Base-by-base conservation (phyloP, 495 filamentous ascomycete species). In the Rusavskia elegans region DNA sequence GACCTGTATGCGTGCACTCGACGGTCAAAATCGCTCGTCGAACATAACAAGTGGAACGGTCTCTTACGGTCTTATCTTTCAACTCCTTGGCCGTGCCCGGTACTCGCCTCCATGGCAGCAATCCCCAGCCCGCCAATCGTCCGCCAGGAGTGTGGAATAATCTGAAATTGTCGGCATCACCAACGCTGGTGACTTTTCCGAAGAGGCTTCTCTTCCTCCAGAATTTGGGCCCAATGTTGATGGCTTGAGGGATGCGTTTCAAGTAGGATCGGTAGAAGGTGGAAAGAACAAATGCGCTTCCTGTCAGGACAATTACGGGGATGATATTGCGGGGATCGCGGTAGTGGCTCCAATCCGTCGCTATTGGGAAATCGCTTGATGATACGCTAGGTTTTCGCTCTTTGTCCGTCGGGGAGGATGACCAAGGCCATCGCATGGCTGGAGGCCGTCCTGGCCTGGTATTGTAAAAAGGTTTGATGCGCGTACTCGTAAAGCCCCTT, bases 61-160 rank as follows among this genome's bases (percentile, higher is more conserved):
- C 23, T 71, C 78, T 45, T 66, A 93, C 89, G 21, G 89, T 96
- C 42, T 81, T 78, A 53, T 80, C 81, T 61, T 79, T 84, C 53
- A 94, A 63, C 29, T 82, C 75, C 53, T 79, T 72, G 62, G 71
- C 83, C 46, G 70, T 76, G 10, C 56, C 75, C 2, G 89, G 87
- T 2, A 95, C 77, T 45, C 67, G 80, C 57, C 87, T 80, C 66
- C 82, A 75, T 0, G 79, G 80, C 50, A 93, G 60, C 89, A 87
- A 95, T 13, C 82, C 89, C 93, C 93, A 98, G 48, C 92, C 92
- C 13, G 82, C 73, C 19, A 90, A 61, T 45, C 85, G 71, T 13
- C 92, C 92, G 13, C 93, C 92, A 0, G 92, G 92, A 0, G 88
- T 95, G 66, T 98, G 92, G 63, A 83, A 98, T 9, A 98, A 64